These are phyloP conservation scores for Naumovozyma castellii DNA, from an alignment of 805 yeast species.

Conservation along the genomic window DNA sequence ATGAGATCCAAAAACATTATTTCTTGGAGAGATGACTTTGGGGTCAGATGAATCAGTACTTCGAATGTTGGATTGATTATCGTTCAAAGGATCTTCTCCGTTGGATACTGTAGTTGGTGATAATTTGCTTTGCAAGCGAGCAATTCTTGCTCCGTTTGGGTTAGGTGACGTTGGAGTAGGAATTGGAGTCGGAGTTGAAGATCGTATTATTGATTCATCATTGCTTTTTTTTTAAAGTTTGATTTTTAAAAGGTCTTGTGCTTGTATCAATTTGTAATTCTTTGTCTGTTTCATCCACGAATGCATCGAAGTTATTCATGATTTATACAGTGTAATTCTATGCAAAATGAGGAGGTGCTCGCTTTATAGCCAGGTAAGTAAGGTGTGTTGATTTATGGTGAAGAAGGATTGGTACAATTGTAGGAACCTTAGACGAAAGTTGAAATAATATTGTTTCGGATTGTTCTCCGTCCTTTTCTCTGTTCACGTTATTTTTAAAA, in stretches of 20 bases:
- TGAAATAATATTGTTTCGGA: too few species aligned
- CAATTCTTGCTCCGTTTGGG: slow-evolving; percentile 1
- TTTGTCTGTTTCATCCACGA: slow-evolving; percentile 30
- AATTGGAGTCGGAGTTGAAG: too few species aligned
- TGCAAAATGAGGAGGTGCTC: background rate
- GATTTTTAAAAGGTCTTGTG: slow-evolving; percentile 8
- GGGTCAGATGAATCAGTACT: background rate
- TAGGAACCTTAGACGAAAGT: too few species aligned
- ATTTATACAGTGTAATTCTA: background rate
- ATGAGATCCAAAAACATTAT: background rate
- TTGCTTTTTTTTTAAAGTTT: background rate
- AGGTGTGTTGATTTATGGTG: too few species aligned
- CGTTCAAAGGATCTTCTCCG: slow-evolving; percentile 10
- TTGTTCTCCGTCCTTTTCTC: too few species aligned
- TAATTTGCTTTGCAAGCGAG: slow-evolving; percentile 9
- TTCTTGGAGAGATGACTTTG: slow-evolving; percentile 1
- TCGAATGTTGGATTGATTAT: background rate
- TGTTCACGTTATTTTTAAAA: too few species aligned
- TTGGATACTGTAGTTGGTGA: slow-evolving; percentile 12
- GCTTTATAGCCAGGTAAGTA: too few species aligned
- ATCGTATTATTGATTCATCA: background rate
- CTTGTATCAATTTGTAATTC: slow-evolving; percentile 31
- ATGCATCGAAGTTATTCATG: slow-evolving; percentile 30
- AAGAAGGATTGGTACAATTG: too few species aligned
- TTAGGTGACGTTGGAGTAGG: slow-evolving; percentile 6